A percentile compares a stretch with the other conserved stretches of the same genome.
phyloP scores from a whole-genome alignment of 2,329 filamentous ascomycete species.

The Colletotrichum sp. region DNA sequence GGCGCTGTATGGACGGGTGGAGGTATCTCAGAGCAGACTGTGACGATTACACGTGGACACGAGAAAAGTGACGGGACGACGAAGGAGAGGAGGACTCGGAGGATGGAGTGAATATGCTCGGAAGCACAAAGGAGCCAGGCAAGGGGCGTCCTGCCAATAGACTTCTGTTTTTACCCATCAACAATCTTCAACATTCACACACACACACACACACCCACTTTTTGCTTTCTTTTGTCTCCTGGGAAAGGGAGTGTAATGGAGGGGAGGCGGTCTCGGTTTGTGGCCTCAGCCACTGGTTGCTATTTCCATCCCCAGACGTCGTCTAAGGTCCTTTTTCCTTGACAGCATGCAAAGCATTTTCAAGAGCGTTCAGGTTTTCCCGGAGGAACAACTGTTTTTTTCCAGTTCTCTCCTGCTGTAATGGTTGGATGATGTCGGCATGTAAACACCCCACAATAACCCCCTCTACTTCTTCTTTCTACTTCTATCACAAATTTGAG shows the following conservation, averaged over 20 bases:
- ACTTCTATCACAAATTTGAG: background rate
- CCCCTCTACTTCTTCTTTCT: background rate
- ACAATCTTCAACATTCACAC: background rate
- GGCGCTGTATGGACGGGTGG: background rate
- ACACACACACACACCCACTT: background rate
- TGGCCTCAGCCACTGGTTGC: background rate
- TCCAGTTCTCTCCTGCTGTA: background rate
- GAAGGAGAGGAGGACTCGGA: background rate
- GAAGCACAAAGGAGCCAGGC: background rate
- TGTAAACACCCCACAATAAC: background rate
- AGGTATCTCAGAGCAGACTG: background rate
- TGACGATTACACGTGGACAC: slow-evolving; percentile 9
- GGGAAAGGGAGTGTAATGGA: background rate
- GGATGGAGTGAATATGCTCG: background rate
- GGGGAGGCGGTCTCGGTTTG: background rate
- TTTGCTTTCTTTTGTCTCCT: background rate
- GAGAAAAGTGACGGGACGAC: background rate
- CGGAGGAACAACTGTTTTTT: background rate
- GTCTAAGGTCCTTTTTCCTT: background rate
- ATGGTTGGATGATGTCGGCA: background rate
- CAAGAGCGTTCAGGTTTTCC: background rate
- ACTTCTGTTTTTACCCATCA: background rate
- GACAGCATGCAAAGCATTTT: slow-evolving; percentile 7
- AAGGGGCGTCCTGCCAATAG: background rate
- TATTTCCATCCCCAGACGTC: background rate